phyloP scores from a whole-genome alignment of 805 yeast species.

The Ogataea degrootiae region DNA sequence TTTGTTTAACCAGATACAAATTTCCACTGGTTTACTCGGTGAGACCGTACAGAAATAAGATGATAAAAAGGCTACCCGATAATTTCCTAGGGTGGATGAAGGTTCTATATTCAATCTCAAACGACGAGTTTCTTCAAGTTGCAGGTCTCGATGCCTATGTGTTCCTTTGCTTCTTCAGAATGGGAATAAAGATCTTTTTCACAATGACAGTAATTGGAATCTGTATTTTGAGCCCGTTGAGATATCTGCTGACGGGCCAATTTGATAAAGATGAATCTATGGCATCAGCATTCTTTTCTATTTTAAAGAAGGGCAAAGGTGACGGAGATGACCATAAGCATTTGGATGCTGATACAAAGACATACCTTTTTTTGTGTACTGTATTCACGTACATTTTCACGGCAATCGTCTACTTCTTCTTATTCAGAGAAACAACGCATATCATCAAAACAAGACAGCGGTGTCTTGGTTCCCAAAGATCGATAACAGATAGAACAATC shows the following conservation, averaged over 20 bases:
- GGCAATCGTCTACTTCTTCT: slow-evolving; percentile 38
- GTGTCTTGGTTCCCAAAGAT: slow-evolving; percentile 54
- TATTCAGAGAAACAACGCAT: slow-evolving; percentile 42
- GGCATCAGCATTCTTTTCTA: slow-evolving; percentile 3
- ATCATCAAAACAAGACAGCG: slow-evolving; percentile 51
- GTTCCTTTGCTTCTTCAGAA: slow-evolving; percentile 51
- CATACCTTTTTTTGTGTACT: slow-evolving; percentile 48
- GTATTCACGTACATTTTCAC: slow-evolving; percentile 54
- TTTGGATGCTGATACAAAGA: slow-evolving; percentile 21
- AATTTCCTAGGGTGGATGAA: slow-evolving; percentile 51
- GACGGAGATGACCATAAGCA: slow-evolving; percentile 8
- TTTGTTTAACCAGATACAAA: slow-evolving; percentile 46
- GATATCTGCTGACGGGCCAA: slow-evolving; percentile 48
- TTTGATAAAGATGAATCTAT: slow-evolving; percentile 31
- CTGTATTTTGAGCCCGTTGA: slow-evolving; percentile 45
- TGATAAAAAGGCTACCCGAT: slow-evolving; percentile 41
- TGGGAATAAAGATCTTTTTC: slow-evolving; percentile 45
- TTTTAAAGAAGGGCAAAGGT: slow-evolving; percentile 3
- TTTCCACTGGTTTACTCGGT: slow-evolving; percentile 58
- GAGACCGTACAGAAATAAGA: slow-evolving; percentile 43
- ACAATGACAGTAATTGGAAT: slow-evolving; percentile 43
- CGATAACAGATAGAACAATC: slow-evolving; percentile 57
- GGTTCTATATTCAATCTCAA: slow-evolving; percentile 40
- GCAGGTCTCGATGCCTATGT: slow-evolving; percentile 60
- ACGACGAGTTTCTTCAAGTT: slow-evolving; percentile 48